These are phyloP conservation scores for Boletus mariae DNA, from an alignment of 1,284 basidiomycete genomes.

Conservation along the genomic window DNA sequence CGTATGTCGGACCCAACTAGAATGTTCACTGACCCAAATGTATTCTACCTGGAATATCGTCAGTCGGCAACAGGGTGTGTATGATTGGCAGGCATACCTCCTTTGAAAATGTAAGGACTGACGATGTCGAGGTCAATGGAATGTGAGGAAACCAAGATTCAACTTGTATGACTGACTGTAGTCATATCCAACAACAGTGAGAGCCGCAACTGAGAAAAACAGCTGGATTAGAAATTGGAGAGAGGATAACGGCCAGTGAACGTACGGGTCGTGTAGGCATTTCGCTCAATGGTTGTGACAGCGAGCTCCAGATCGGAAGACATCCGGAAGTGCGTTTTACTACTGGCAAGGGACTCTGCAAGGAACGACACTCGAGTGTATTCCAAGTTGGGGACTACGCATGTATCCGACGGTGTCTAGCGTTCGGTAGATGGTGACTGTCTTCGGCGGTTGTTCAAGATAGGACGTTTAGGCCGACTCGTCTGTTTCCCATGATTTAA, in stretches of 20 bases:
- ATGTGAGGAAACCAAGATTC: background rate
- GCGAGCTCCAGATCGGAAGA: background rate
- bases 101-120: background rate
- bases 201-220: background rate
- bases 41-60: background rate
- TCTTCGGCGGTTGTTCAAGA: no score
- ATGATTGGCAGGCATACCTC: background rate
- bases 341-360: background rate
- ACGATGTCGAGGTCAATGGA: background rate
- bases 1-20: background rate
- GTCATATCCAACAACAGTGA: background rate
- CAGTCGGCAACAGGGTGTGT: background rate
- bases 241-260: background rate
- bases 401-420: background rate
- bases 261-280: background rate
- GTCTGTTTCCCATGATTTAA: no score
- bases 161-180: background rate
- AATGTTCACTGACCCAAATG: background rate
- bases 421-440: no score
- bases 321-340: background rate
- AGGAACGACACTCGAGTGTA: background rate
- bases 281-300: background rate
- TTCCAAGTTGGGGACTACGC: background rate
- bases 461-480: no score
- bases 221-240: background rate